A percentile compares a stretch with the other conserved stretches of the same genome.
Conservation (phyloP, 2,329 filamentous ascomycete genomes). For the Pyricularia grisea region DNA sequence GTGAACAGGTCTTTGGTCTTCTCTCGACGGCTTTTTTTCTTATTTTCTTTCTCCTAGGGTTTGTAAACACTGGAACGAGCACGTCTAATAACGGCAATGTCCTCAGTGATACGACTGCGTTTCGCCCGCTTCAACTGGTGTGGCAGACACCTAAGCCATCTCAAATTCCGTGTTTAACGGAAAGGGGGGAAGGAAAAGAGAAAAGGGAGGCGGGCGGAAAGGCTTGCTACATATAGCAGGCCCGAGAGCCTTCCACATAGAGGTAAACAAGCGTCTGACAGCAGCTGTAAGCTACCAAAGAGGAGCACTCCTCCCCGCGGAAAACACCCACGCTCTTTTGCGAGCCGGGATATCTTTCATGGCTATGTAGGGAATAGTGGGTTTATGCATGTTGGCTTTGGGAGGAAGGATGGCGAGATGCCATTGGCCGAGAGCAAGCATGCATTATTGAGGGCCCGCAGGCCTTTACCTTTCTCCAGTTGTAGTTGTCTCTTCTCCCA, state of each 20-base stretch:
- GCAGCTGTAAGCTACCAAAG: too few relatives aligned
- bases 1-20: background rate
- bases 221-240: background rate
- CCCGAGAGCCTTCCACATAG: background rate
- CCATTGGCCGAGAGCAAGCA: background rate
- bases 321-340: background rate
- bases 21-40: background rate
- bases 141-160: background rate
- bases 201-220: background rate
- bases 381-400: background rate
- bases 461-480: background rate
- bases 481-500: background rate
- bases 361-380: background rate
- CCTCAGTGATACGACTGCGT: background rate
- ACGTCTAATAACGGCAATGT: conserved; percentile 2
- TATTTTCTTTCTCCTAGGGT: background rate
- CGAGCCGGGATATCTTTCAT: background rate
- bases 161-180: background rate
- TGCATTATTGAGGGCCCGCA: background rate
- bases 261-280: too few relatives aligned
- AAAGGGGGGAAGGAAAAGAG: background rate
- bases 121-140: background rate
- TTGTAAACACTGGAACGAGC: background rate
- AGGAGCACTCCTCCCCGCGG: background rate
- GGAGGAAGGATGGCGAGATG: background rate